Percentiles rank a stretch among this genome's conserved stretches.
Evolutionary conservation across 352 stramenopile species (phyloP).

Genomic region (Phytophthora constricta): DNA sequence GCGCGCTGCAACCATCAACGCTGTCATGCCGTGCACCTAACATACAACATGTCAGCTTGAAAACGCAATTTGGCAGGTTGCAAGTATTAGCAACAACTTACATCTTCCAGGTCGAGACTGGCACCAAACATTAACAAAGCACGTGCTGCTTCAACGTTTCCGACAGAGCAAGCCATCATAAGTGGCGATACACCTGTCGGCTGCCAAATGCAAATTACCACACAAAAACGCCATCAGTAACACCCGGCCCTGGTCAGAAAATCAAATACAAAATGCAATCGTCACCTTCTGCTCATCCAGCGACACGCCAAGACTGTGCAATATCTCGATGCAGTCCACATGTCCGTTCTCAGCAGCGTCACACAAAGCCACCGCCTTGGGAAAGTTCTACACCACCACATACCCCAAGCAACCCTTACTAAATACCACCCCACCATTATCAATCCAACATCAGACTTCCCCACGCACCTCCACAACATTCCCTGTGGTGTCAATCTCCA

Average conservation of each 20-base stretch:
- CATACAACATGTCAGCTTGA: not conserved
- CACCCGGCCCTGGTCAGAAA: not conserved
- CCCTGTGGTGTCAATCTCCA: conserved; percentile 70
- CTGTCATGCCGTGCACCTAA: conserved; percentile 83
- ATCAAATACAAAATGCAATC: not conserved
- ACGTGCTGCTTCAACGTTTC: conserved; percentile 84
- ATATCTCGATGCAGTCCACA: conserved; percentile 83
- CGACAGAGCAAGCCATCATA: conserved; percentile 87
- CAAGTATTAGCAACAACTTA: conserved; percentile 25
- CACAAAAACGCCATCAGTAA: conserved; percentile 15
- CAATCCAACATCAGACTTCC: not conserved
- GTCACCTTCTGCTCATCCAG: conserved; percentile 85
- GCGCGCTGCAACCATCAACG: conserved; percentile 81
- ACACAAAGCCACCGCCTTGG: conserved; percentile 79
- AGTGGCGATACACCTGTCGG: conserved; percentile 80
- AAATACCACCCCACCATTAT: conserved; percentile 11
- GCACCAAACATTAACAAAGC: conserved; percentile 87
- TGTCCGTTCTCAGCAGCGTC: conserved; percentile 83
- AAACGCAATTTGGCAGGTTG: not conserved
- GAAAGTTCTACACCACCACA: conserved; percentile 57
- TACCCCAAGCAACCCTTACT: conserved; percentile 5
- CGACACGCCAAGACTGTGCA: conserved; percentile 82
- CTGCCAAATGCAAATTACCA: conserved; percentile 35
- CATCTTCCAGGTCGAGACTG: conserved; percentile 85
- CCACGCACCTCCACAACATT: conserved; percentile 64